A percentile compares a stretch with the other conserved stretches of the same genome.
Evolutionary conservation across 495 filamentous ascomycete species (phyloP).

Genomic region (Penicillium bovifimosum): DNA sequence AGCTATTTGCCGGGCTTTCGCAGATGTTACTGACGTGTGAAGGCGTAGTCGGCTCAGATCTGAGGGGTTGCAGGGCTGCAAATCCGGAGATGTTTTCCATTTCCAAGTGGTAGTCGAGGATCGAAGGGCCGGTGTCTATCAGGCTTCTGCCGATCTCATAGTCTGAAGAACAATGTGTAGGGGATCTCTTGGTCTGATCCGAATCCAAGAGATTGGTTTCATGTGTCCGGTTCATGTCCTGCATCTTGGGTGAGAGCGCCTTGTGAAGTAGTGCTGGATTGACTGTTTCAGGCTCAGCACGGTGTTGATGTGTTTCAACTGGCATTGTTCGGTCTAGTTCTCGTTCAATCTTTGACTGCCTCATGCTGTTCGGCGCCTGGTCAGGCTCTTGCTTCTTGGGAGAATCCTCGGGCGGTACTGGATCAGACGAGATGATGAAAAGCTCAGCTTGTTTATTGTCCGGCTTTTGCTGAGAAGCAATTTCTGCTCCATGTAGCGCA

Average conservation of each 20-base stretch:
- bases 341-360: background rate
- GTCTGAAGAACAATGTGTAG: background rate
- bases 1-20: background rate
- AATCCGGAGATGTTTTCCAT: slow-evolving; percentile 5
- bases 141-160: background rate
- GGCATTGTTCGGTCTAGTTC: background rate
- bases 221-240: background rate
- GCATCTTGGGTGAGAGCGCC: background rate
- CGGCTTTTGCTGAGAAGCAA: background rate
- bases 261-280: background rate
- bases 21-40: background rate
- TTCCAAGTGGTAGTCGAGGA: slow-evolving; percentile 7
- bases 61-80: background rate
- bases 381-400: background rate
- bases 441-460: background rate
- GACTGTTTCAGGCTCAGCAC: background rate
- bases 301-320: background rate
- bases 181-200: background rate
- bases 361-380: background rate
- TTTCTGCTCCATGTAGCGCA: slow-evolving; percentile 16
- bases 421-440: background rate
- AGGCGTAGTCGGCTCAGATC: background rate
- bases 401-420: background rate
- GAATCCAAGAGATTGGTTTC: background rate
- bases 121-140: background rate